A percentile compares a stretch with the other conserved stretches of the same genome.
These are phyloP conservation scores for Ceratocystis papillata DNA, from an alignment of 2,329 filamentous ascomycete species.

Conservation along the genomic window DNA sequence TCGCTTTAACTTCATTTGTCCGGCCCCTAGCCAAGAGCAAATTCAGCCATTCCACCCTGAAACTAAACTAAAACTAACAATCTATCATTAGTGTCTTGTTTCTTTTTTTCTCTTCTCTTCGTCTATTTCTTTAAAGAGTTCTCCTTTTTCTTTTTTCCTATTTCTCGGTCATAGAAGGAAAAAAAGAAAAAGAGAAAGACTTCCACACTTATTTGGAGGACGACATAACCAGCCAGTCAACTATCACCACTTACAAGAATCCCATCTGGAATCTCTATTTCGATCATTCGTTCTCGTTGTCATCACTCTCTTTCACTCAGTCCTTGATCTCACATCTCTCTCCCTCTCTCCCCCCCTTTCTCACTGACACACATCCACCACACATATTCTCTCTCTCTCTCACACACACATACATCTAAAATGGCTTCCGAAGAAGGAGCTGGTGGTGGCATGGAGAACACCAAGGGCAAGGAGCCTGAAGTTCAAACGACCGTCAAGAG, in stretches of 20 bases:
- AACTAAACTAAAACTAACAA: conserved; percentile 14
- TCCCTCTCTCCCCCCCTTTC: background rate
- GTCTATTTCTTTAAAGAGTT: background rate
- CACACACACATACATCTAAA: background rate
- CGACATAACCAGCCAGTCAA: background rate
- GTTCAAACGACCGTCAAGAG: conserved; percentile 18
- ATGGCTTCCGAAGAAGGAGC: conserved; percentile 41
- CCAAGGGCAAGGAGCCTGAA: conserved; percentile 23
- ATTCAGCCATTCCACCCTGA: conserved; percentile 11
- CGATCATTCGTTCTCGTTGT: conserved; percentile 4
- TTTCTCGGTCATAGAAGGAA: background rate
- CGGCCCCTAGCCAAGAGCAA: conserved; percentile 4
- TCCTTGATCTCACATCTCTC: background rate
- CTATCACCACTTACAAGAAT: conserved; percentile 8
- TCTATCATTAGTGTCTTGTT: conserved; percentile 8
- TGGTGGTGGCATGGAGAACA: conserved; percentile 34
- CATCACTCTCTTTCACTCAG: background rate
- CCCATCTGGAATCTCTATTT: conserved; percentile 9
- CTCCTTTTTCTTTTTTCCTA: background rate
- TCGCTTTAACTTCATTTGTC: conserved; percentile 23
- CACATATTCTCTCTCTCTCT: conserved; percentile 12
- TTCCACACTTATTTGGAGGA: background rate
- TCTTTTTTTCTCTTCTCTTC: conserved; percentile 4
- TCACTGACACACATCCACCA: background rate
- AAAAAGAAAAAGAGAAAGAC: background rate